Evolutionary conservation across 1,284 basidiomycete species (phyloP).

Genomic region (Ustilago cynodontis): DNA sequence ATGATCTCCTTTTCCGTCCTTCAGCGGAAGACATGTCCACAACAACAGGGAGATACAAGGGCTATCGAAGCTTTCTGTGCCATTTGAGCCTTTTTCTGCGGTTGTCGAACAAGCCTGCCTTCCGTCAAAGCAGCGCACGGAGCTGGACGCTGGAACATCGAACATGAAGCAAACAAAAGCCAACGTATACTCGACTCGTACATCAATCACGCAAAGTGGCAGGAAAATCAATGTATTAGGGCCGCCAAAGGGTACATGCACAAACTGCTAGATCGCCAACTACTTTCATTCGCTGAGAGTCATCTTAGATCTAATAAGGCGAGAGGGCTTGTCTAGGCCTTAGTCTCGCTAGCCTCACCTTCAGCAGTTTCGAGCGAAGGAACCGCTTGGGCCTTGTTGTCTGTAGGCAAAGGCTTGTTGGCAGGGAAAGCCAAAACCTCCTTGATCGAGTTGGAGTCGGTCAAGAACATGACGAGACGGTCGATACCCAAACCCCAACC

Average conservation of each 20-base stretch:
- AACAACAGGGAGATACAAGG: no score
- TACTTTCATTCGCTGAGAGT: no score
- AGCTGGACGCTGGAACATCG: no score
- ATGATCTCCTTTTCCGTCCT: no score
- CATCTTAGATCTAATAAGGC: no score
- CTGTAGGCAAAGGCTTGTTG: slow-evolving; percentile 78
- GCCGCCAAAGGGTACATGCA: background rate
- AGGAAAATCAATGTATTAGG: background rate
- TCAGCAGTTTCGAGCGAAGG: slow-evolving; percentile 34
- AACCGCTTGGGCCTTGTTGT: slow-evolving; percentile 43
- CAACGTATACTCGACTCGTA: no score
- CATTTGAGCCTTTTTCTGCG: no score
- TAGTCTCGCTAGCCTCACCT: slow-evolving; percentile 21
- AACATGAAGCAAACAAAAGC: no score
- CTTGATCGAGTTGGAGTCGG: slow-evolving; percentile 78
- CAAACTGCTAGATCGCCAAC: no score
- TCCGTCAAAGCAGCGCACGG: background rate
- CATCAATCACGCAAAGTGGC: no score
- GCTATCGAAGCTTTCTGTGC: no score
- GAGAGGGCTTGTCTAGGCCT: slow-evolving; percentile 7
- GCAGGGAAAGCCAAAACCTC: slow-evolving; percentile 89
- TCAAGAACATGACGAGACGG: slow-evolving; percentile 63
- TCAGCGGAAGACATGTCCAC: background rate
- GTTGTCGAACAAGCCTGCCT: no score
- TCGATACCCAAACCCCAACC: slow-evolving; percentile 73